Evolutionary conservation across 352 stramenopile species (phyloP).

Genomic region (Ophiocytium majus): DNA sequence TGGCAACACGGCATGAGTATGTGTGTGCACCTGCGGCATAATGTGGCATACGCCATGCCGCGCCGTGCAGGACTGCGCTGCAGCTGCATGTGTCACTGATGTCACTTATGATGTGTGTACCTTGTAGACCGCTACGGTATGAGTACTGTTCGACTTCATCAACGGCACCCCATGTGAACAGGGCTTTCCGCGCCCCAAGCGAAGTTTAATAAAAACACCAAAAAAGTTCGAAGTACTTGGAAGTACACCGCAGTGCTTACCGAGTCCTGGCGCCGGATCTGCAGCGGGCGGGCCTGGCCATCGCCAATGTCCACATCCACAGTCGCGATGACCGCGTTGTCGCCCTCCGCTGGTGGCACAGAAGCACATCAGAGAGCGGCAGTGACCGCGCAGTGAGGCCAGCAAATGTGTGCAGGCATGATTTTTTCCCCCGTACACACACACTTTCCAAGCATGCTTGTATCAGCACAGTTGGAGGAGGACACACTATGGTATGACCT

Average conservation of each 20-base stretch:
- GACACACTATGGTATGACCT: no score
- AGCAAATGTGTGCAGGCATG: no score
- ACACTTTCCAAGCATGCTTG: no score
- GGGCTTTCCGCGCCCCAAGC: not conserved
- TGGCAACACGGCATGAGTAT: not conserved
- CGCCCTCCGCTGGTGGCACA: not conserved
- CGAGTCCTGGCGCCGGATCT: not conserved
- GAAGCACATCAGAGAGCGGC: no score
- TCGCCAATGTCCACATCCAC: not conserved
- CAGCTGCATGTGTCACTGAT: not conserved
- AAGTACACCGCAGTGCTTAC: not conserved
- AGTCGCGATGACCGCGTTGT: not conserved
- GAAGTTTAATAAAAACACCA: not conserved
- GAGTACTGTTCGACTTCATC: no score
- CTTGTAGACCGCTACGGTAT: no score
- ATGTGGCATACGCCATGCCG: not conserved
- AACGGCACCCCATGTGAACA: no score
- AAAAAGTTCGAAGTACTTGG: not conserved
- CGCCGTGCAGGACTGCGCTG: not conserved
- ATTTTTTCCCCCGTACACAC: no score
- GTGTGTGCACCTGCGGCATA: not conserved
- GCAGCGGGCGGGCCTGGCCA: not conserved
- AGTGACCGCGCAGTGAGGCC: no score
- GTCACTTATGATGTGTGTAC: not conserved
- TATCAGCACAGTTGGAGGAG: no score